These are phyloP conservation scores for Strigomonas culicis DNA, from an alignment of 208 protist species.

Conservation along the genomic window DNA sequence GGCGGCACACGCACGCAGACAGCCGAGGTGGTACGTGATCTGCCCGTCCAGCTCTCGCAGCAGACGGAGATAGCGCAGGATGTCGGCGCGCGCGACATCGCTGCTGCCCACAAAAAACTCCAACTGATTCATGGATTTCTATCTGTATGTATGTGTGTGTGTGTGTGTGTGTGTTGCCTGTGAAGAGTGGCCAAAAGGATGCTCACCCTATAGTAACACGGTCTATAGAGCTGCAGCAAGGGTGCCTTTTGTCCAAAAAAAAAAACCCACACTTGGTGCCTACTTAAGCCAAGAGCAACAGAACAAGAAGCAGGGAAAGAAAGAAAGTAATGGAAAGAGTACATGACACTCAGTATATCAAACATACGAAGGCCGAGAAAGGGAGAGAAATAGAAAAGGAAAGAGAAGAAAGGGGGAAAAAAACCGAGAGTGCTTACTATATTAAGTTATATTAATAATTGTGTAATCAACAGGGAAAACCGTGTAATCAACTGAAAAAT, in stretches of 20 bases:
- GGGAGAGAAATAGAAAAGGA: not conserved
- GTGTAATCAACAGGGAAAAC: not conserved
- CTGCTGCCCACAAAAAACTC: constrained; percentile 71
- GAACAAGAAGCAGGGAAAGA: not conserved
- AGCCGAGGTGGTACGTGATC: constrained; percentile 48
- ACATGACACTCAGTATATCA: not conserved
- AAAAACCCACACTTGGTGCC: constrained; percentile 19
- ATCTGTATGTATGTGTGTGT: constrained; percentile 1
- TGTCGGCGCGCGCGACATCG: constrained; percentile 47
- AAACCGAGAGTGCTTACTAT: not conserved
- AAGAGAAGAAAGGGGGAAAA: not conserved
- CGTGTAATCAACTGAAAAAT: not conserved
- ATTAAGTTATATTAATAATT: no score
- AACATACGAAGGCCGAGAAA: not conserved
- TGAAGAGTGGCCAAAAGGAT: constrained; percentile 3
- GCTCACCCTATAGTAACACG: not conserved
- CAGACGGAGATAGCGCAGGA: constrained; percentile 60
- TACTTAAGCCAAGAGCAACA: not conserved
- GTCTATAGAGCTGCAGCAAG: not conserved
- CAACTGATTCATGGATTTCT: constrained; percentile 68
- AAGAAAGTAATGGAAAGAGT: not conserved
- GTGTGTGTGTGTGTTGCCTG: constrained; percentile 12
- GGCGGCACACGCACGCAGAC: constrained; percentile 35
- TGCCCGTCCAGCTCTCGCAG: constrained; percentile 55
- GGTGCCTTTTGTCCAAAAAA: constrained; percentile 1